Evolutionary conservation across 1,284 basidiomycete species (phyloP).

Genomic region (Ceratobasidium sp.): DNA sequence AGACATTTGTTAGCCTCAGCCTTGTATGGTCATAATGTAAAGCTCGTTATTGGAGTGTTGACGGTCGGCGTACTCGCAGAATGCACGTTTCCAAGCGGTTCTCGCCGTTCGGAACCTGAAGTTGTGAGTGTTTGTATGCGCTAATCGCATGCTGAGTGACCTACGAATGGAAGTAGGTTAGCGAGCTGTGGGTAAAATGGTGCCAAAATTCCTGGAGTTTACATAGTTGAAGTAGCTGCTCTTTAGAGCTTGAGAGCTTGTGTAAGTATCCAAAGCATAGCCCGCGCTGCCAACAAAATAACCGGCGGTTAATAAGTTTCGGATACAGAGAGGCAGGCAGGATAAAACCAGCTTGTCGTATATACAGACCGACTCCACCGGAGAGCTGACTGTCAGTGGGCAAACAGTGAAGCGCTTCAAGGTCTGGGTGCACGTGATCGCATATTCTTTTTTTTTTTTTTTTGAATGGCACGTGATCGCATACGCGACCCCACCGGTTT

Average conservation of each 20-base stretch:
- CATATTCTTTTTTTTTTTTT: too few relatives aligned
- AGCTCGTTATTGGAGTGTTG: neutral
- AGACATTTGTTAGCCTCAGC: neutral
- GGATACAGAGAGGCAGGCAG: neutral
- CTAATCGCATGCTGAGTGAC: slow-evolving; percentile 33
- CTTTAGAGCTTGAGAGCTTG: slow-evolving; percentile 18
- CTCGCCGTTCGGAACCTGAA: neutral
- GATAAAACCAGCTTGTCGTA: slow-evolving; percentile 32
- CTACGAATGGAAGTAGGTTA: neutral
- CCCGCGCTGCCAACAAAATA: slow-evolving; percentile 35
- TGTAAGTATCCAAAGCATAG: slow-evolving; percentile 35
- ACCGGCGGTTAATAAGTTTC: neutral
- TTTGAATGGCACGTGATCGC: neutral
- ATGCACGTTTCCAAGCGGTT: too few relatives aligned
- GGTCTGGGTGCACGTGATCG: too few relatives aligned
- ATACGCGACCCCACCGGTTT: neutral
- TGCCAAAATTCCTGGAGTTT: neutral
- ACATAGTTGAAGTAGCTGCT: slow-evolving; percentile 43
- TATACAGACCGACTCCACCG: slow-evolving; percentile 14
- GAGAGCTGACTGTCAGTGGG: neutral
- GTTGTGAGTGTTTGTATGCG: neutral
- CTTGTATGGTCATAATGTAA: neutral
- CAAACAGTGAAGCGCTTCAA: neutral
- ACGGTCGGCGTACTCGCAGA: neutral
- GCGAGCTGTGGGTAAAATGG: neutral